Conservation (phyloP, 768 basidiomycete genomes). For the Lentinula detonsa region DNA sequence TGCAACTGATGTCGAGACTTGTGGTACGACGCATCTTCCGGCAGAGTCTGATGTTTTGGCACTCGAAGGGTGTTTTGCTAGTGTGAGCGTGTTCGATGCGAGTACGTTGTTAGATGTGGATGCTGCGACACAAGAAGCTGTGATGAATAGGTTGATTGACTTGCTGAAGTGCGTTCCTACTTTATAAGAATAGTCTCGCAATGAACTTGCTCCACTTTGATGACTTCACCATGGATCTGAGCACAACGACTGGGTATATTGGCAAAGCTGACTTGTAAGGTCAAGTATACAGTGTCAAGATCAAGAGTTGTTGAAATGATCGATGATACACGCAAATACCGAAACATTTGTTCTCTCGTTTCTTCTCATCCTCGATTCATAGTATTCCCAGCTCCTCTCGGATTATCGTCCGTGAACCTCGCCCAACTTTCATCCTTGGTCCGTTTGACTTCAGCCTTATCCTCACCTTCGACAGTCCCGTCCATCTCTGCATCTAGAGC, state of each 20-base stretch:
- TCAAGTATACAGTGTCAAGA: too few relatives aligned
- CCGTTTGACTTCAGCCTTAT: conserved; percentile 70
- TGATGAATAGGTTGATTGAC: conserved; percentile 26
- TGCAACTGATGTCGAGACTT: conserved; percentile 36
- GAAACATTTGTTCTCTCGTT: not conserved
- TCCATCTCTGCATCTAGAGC: conserved; percentile 79
- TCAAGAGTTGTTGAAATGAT: not conserved
- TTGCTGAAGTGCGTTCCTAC: conserved; percentile 22
- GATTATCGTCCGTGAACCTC: conserved; percentile 76
- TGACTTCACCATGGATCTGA: too few relatives aligned
- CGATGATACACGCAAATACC: not conserved
- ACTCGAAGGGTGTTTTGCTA: conserved; percentile 33
- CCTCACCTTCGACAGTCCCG: conserved; percentile 61
- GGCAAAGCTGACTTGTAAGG: too few relatives aligned
- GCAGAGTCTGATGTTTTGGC: conserved; percentile 34
- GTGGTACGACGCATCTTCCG: conserved; percentile 36
- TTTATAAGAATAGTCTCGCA: not conserved
- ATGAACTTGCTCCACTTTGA: not conserved
- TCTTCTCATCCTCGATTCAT: conserved; percentile 80
- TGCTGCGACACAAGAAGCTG: conserved; percentile 32
- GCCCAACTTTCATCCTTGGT: conserved; percentile 92
- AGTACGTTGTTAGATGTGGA: conserved; percentile 35
- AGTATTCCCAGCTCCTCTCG: conserved; percentile 91
- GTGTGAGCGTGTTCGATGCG: conserved; percentile 41
- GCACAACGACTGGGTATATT: too few relatives aligned